These are phyloP conservation scores for Hanseniaspora uvarum DNA, from an alignment of 1,139 yeast species.

Conservation along the genomic window DNA sequence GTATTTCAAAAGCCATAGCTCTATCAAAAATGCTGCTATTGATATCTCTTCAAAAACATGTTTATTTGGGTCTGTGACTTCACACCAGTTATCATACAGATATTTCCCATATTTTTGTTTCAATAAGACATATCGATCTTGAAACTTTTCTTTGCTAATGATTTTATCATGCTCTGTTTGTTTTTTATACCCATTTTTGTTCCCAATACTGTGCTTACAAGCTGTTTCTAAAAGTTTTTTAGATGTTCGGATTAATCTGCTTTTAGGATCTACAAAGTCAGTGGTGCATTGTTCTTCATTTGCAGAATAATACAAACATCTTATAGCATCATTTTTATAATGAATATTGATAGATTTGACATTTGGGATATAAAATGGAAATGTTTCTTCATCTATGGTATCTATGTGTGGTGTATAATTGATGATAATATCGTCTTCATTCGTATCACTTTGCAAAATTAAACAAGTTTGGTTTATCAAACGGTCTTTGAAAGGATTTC, in stretches of 20 bases:
- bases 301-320: conserved; percentile 74
- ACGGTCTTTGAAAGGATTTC: conserved; percentile 79
- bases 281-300: conserved; percentile 25
- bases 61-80: conserved; percentile 85
- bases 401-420: conserved; percentile 66
- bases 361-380: conserved; percentile 78
- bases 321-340: conserved; percentile 41
- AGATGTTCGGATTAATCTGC: conserved; percentile 72
- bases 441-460: conserved; percentile 33
- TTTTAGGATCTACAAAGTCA: conserved; percentile 31
- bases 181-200: conserved; percentile 72
- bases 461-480: conserved; percentile 78
- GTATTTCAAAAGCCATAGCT: conserved; percentile 63
- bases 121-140: conserved; percentile 66
- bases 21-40: conserved; percentile 89
- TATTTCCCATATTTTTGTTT: conserved; percentile 72
- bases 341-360: conserved; percentile 73
- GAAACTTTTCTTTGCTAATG: conserved; percentile 73
- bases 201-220: conserved; percentile 72
- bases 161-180: conserved; percentile 82
- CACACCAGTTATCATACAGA: conserved; percentile 79
- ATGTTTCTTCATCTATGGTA: conserved; percentile 30
- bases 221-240: conserved; percentile 70
- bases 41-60: conserved; percentile 96
- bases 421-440: conserved; percentile 42